Evolutionary conservation across 2,329 filamentous ascomycete genomes (phyloP).

Genomic region (Chaetomium globosum): DNA sequence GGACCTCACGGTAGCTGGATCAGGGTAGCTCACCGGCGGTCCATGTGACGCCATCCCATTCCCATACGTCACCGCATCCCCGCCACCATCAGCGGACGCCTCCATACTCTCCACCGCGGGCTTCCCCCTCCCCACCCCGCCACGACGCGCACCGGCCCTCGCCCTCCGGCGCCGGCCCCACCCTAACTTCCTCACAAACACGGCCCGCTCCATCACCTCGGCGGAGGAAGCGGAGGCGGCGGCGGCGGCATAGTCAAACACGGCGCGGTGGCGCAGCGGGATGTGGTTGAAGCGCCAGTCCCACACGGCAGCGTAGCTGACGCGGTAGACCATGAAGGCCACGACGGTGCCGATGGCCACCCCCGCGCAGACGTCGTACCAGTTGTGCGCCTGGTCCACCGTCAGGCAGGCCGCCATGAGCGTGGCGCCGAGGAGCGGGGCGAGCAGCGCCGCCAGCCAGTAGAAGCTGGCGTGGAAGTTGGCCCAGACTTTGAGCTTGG

Average conservation of each 20-base stretch:
- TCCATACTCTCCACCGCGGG: slow-evolving; percentile 15
- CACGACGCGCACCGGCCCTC: slow-evolving; percentile 13
- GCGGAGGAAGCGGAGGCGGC: neutral
- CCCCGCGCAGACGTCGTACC: slow-evolving; percentile 69
- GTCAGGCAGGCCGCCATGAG: slow-evolving; percentile 63
- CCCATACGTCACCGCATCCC: neutral
- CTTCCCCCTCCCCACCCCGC: slow-evolving; percentile 17
- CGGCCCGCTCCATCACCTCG: slow-evolving; percentile 24
- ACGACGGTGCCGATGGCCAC: slow-evolving; percentile 62
- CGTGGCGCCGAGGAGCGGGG: slow-evolving; percentile 61
- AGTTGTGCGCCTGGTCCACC: slow-evolving; percentile 68
- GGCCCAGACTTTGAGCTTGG: slow-evolving; percentile 70
- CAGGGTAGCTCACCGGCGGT: slow-evolving; percentile 9
- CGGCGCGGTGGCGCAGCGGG: slow-evolving; percentile 51
- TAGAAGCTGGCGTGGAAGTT: slow-evolving; percentile 68
- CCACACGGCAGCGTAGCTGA: slow-evolving; percentile 67
- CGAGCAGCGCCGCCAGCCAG: slow-evolving; percentile 62
- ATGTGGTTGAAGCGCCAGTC: slow-evolving; percentile 69
- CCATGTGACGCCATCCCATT: slow-evolving; percentile 1
- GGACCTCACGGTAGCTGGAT: slow-evolving; percentile 3
- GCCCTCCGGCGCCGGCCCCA: slow-evolving; percentile 32
- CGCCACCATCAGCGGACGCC: neutral
- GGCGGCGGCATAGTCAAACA: slow-evolving; percentile 39
- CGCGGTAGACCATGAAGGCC: slow-evolving; percentile 65
- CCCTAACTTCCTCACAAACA: slow-evolving; percentile 31